These are phyloP conservation scores for Phialophora verrucosa DNA, from an alignment of 2,329 filamentous ascomycete genomes.

Conservation along the genomic window DNA sequence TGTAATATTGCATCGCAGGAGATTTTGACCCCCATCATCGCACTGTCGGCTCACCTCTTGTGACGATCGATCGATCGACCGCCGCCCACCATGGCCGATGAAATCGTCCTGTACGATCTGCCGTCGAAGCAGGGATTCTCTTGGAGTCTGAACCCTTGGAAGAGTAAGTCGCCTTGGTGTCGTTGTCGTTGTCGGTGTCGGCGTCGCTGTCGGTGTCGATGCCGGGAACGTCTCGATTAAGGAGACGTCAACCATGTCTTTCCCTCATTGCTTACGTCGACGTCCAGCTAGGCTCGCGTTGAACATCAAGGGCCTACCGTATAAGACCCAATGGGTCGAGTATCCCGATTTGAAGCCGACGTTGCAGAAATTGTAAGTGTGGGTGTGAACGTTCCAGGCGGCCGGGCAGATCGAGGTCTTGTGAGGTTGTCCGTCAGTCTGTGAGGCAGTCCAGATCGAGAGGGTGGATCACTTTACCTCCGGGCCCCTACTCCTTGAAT, in stretches of 20 bases:
- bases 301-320: slow-evolving; percentile 71
- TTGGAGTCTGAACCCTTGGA: slow-evolving; percentile 76
- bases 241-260: background rate
- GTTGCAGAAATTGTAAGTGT: slow-evolving; percentile 56
- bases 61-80: background rate
- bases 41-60: background rate
- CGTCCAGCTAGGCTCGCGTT: slow-evolving; percentile 65
- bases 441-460: background rate
- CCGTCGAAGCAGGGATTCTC: slow-evolving; percentile 58
- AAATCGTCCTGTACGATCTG: slow-evolving; percentile 67
- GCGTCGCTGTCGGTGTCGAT: background rate
- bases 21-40: background rate
- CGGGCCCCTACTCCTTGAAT: background rate
- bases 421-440: background rate
- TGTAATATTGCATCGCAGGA: background rate
- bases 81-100: slow-evolving; percentile 26
- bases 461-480: background rate
- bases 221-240: background rate
- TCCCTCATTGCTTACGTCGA: background rate
- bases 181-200: background rate
- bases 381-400: background rate
- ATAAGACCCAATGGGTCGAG: slow-evolving; percentile 72
- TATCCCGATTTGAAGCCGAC: slow-evolving; percentile 68
- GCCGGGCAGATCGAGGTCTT: background rate
- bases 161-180: slow-evolving; percentile 55